These are phyloP conservation scores for Sporisorium reilianum DNA, from an alignment of 1,284 basidiomycete species.

Conservation along the genomic window DNA sequence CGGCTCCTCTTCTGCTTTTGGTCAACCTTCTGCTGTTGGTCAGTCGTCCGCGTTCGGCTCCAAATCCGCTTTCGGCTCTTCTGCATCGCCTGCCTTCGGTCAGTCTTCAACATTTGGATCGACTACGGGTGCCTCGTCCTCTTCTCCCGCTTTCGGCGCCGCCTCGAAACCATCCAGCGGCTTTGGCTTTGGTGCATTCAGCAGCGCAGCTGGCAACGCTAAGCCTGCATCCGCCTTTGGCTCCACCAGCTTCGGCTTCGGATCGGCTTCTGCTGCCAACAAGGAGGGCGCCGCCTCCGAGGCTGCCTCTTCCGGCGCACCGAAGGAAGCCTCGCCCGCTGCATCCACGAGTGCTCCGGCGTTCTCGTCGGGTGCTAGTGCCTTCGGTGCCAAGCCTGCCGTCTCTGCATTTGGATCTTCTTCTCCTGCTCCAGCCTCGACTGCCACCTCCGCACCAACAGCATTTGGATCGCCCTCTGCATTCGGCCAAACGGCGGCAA, in stretches of 20 bases:
- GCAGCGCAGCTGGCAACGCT: slow-evolving; percentile 26
- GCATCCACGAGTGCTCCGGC: slow-evolving; percentile 12
- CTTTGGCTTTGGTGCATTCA: slow-evolving; percentile 52
- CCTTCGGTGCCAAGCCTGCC: slow-evolving; percentile 29
- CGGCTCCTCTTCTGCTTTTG: slow-evolving; percentile 38
- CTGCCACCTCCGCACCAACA: slow-evolving; percentile 16
- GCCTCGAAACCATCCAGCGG: slow-evolving; percentile 36
- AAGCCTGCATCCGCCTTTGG: slow-evolving; percentile 45
- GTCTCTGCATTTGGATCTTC: slow-evolving; percentile 29
- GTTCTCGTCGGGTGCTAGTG: slow-evolving; percentile 11
- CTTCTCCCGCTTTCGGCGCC: slow-evolving; percentile 38
- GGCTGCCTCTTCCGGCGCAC: slow-evolving; percentile 19
- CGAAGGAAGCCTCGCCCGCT: slow-evolving; percentile 37
- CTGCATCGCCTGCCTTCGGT: slow-evolving; percentile 51
- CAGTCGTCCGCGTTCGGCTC: slow-evolving; percentile 28
- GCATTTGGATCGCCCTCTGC: slow-evolving; percentile 67
- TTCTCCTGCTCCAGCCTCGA: slow-evolving; percentile 11
- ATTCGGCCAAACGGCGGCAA: slow-evolving; percentile 65
- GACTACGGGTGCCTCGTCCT: slow-evolving; percentile 10
- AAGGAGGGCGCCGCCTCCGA: slow-evolving; percentile 16
- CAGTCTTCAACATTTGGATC: slow-evolving; percentile 41
- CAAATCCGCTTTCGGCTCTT: slow-evolving; percentile 50
- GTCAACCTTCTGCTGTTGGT: slow-evolving; percentile 39
- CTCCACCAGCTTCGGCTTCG: slow-evolving; percentile 45
- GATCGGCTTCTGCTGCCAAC: slow-evolving; percentile 22